Conservation (phyloP, 495 filamentous ascomycete species). For the Xylona heveae region DNA sequence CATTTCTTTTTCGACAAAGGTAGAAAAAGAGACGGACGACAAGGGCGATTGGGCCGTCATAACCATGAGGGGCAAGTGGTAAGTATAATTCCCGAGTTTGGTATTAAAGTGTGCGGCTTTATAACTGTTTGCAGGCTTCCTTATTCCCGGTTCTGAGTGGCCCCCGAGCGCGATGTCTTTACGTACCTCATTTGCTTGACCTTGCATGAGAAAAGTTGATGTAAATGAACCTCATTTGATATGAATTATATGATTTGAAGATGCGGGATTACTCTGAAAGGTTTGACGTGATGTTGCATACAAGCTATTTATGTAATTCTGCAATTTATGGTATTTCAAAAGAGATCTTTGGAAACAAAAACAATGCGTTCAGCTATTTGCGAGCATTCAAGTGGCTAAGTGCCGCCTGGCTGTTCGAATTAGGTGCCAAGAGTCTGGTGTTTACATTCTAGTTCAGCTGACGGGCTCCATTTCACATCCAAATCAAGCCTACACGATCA, state of each 20-base stretch:
- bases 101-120: not conserved
- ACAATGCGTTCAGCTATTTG: no score
- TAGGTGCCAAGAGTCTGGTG: no score
- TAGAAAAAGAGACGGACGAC: conserved; percentile 86
- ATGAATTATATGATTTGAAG: no score
- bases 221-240: not conserved
- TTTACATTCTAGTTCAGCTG: no score
- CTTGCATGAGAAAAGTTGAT: not conserved
- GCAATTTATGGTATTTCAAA: not conserved
- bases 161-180: not conserved
- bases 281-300: not conserved
- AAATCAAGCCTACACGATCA: not conserved
- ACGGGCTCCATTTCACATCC: not conserved
- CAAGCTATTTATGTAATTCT: not conserved
- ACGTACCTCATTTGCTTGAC: not conserved
- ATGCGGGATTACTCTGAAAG: not conserved
- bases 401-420: no score
- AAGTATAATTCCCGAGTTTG: conserved; percentile 13
- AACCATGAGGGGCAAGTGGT: conserved; percentile 89
- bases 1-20: conserved; percentile 78
- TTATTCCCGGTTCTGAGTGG: conserved; percentile 2
- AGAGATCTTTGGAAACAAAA: no score
- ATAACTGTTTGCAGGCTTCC: conserved; percentile 1
- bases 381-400: no score
- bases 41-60: conserved; percentile 82